Conservation (phyloP, 169 alveolate species). For the Eimeria sp. region DNA sequence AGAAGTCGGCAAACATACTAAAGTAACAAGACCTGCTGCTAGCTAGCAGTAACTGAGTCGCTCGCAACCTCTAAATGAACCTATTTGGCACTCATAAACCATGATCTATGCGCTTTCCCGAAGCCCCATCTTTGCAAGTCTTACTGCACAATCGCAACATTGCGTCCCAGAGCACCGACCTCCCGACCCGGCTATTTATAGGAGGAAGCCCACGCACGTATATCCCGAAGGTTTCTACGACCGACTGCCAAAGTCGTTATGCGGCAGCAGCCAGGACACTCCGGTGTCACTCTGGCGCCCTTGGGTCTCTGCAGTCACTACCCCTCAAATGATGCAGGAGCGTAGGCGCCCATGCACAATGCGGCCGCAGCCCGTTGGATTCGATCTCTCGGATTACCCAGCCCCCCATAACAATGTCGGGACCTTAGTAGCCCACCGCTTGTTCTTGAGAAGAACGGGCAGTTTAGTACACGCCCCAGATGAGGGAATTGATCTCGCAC, state of each 20-base stretch:
- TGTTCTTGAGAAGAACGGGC: neutral
- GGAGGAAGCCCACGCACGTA: neutral
- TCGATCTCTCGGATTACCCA: neutral
- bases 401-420: constrained; percentile 4
- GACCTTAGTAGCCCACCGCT: neutral
- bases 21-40: too few species aligned
- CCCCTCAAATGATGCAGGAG: constrained; percentile 50
- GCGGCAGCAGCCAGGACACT: constrained; percentile 71
- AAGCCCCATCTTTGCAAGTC: too few species aligned
- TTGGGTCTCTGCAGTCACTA: constrained; percentile 59
- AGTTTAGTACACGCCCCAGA: neutral
- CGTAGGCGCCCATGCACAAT: constrained; percentile 32
- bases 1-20: too few species aligned
- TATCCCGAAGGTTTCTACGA: constrained; percentile 76
- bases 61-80: too few species aligned
- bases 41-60: too few species aligned
- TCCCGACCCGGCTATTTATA: too few species aligned
- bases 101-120: too few species aligned
- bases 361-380: neutral
- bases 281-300: constrained; percentile 51
- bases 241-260: neutral
- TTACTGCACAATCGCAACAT: too few species aligned
- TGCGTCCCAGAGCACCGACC: too few species aligned
- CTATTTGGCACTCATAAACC: too few species aligned
- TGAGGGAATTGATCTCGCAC: neutral